Evolutionary conservation across 2,329 filamentous ascomycete species (phyloP).

Genomic region (Chrysoporthe austroafricana): DNA sequence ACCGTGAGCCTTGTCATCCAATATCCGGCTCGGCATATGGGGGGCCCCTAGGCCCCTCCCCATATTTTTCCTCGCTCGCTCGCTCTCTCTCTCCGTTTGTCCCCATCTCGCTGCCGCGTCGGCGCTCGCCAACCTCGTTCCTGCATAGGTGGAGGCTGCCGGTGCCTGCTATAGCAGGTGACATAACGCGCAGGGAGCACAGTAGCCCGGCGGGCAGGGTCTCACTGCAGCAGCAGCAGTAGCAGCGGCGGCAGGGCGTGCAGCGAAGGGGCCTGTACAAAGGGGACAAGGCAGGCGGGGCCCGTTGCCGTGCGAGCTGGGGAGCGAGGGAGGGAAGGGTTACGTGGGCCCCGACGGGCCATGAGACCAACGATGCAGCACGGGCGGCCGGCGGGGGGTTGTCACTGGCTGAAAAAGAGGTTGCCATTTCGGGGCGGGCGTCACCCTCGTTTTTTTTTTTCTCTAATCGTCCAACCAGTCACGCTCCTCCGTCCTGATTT

Average conservation of each 20-base stretch:
- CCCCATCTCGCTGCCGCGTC: background rate
- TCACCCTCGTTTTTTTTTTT: background rate
- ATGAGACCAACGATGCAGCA: background rate
- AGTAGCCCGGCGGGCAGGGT: background rate
- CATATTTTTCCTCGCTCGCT: background rate
- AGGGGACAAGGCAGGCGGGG: no score
- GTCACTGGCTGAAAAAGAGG: slow-evolving; percentile 1
- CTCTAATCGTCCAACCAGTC: background rate
- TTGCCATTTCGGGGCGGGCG: background rate
- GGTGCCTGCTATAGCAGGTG: background rate
- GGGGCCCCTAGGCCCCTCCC: no score
- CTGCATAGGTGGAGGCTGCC: background rate
- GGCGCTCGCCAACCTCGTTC: background rate
- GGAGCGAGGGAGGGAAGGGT: background rate
- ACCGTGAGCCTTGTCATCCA: background rate
- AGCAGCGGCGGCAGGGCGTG: no score
- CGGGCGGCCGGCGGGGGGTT: background rate
- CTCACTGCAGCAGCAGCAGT: background rate
- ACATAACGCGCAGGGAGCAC: background rate
- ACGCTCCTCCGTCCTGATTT: background rate
- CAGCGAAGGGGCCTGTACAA: background rate
- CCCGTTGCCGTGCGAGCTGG: background rate
- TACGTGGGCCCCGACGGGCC: background rate
- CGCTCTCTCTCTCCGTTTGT: background rate
- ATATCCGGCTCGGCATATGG: slow-evolving; percentile 1